These are phyloP conservation scores for Penicillium janthinellum DNA, from an alignment of 2,329 filamentous ascomycete genomes.

Conservation along the genomic window DNA sequence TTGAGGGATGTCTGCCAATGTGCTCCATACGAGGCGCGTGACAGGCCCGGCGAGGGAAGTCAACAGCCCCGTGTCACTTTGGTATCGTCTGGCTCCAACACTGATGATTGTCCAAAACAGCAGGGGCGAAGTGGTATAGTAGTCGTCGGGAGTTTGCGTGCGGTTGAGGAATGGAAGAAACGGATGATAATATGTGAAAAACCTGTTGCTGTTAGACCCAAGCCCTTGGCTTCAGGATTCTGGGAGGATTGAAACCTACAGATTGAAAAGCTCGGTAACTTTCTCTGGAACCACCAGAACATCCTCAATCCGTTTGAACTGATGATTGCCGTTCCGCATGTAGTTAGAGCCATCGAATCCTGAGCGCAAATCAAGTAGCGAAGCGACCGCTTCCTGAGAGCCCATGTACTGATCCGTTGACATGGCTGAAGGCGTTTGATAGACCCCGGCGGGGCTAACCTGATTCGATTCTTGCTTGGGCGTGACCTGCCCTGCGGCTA, in stretches of 20 bases:
- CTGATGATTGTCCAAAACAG: constrained; percentile 70
- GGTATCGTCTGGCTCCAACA: constrained; percentile 63
- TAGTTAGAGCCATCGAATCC: constrained; percentile 47
- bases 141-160: constrained; percentile 57
- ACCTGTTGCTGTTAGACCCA: constrained; percentile 45
- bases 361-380: constrained; percentile 52
- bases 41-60: constrained; percentile 56
- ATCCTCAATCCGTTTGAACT: constrained; percentile 56
- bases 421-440: constrained; percentile 40
- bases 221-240: background rate
- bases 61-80: constrained; percentile 56
- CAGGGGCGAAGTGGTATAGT: constrained; percentile 60
- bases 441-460: constrained; percentile 36
- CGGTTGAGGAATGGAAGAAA: constrained; percentile 66
- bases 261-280: constrained; percentile 48
- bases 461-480: constrained; percentile 43
- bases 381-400: constrained; percentile 54
- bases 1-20: constrained; percentile 62
- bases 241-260: constrained; percentile 33
- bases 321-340: constrained; percentile 52
- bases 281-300: constrained; percentile 48
- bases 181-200: constrained; percentile 65
- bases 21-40: constrained; percentile 62
- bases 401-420: constrained; percentile 48
- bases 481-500: constrained; percentile 32